Conservation (phyloP, 2,329 filamentous ascomycete genomes). For the Lecanicillium sp. region DNA sequence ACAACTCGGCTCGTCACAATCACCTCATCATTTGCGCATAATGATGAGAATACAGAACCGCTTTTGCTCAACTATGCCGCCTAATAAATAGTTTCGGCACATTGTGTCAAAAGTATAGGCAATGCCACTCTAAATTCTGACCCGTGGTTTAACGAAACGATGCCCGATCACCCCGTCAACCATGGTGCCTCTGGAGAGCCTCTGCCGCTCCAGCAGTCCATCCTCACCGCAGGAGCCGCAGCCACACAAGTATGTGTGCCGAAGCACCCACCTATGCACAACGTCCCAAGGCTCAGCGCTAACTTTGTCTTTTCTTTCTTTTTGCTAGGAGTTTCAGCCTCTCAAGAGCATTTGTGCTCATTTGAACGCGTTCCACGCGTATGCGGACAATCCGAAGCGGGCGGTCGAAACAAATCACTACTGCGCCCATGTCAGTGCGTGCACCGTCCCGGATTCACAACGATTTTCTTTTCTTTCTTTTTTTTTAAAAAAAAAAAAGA, state of each 20-base stretch:
- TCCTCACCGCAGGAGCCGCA: not conserved
- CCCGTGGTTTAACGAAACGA: too few species aligned
- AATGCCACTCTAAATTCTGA: too few species aligned
- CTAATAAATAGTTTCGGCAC: too few species aligned
- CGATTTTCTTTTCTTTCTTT: not conserved
- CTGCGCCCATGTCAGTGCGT: slow-evolving; percentile 62
- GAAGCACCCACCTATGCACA: too few species aligned
- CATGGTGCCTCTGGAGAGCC: too few species aligned
- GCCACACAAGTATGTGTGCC: not conserved
- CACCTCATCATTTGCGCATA: too few species aligned
- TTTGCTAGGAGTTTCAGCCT: slow-evolving; percentile 56
- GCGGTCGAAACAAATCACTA: slow-evolving; percentile 79
- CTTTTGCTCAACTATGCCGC: too few species aligned
- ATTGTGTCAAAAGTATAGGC: too few species aligned
- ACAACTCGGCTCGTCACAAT: too few species aligned
- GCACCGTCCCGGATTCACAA: not conserved
- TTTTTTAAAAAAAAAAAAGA: not conserved
- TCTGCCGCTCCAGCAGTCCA: not conserved
- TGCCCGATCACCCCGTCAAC: too few species aligned
- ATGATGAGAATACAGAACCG: too few species aligned
- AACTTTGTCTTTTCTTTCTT: not conserved
- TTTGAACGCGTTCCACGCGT: slow-evolving; percentile 81
- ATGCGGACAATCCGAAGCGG: slow-evolving; percentile 64
- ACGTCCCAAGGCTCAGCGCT: too few species aligned
- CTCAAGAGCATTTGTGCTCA: slow-evolving; percentile 73